Conservation (phyloP, 208 protist genomes). For the Leishmania gerbilli region DNA sequence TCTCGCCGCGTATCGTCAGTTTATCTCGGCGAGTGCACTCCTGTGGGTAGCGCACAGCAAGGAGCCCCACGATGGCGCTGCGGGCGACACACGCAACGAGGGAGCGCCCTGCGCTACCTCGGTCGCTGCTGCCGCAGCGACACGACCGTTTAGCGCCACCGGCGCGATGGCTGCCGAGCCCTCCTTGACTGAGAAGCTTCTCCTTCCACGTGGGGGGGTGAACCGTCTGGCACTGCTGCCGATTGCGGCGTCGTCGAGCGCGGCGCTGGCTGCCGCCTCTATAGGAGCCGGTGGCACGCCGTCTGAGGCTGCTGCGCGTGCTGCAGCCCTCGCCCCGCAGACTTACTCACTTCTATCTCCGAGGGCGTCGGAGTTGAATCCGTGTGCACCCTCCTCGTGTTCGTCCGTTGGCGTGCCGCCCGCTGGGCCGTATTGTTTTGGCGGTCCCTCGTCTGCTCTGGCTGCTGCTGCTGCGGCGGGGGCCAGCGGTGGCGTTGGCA, state of each 20-base stretch:
- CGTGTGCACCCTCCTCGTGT: neutral
- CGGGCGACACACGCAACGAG: neutral
- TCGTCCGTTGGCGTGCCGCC: neutral
- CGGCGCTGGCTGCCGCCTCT: neutral
- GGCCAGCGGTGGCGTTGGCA: neutral
- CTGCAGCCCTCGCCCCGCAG: neutral
- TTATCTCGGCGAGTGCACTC: constrained; percentile 12
- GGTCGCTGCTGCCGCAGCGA: constrained; percentile 2
- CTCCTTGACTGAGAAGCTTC: constrained; percentile 7
- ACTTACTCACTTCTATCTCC: neutral
- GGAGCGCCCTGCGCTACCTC: neutral
- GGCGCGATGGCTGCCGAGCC: neutral
- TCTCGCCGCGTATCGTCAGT: constrained; percentile 17
- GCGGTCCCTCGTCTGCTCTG: neutral
- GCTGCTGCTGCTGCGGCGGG: neutral
- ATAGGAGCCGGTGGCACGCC: neutral
- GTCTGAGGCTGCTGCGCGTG: neutral
- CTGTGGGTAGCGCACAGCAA: constrained; percentile 15
- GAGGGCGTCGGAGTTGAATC: constrained; percentile 1
- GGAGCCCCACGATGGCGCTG: neutral
- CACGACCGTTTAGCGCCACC: neutral
- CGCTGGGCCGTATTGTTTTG: neutral
- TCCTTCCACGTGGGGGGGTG: constrained; percentile 15
- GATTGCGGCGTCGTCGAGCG: constrained; percentile 5
- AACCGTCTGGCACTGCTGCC: constrained; percentile 17